Base-by-base conservation (phyloP, 169 alveolate genomes). In the Theileria annulata region DNA sequence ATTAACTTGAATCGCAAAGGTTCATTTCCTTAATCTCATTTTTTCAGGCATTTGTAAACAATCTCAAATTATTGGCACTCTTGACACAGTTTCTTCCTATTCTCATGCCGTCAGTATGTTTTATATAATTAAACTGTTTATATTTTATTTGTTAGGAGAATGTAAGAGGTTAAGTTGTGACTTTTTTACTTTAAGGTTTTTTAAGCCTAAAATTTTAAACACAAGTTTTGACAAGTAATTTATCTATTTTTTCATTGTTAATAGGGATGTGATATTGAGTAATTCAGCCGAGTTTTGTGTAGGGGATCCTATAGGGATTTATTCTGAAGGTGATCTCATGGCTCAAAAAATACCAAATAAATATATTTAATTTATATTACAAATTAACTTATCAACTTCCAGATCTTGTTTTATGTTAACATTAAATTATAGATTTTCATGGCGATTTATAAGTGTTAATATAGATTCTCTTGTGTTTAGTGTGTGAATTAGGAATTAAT, bases 121-220 rank as follows among this genome's bases (percentile, higher is more conserved):
- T 60, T 12, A 3, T 25, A 42, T 17, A 42, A 2, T 25, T 42
- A n/a, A 47, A 47, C 56, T 10, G 56, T 21, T 56, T 56, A 25
- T 25, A 56, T 13, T 4, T 1, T 21, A 6, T 10, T 30, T 15
- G 54, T 4, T 63, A 81, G 88, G 75, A 72, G 88, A 81, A 31
- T 81, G 88, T n/a, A 67, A 63, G 28, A 68, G 88, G 42, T 23
- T 27, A 15, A 66, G 68, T 42, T 81, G 88, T 64, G 88, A 81
- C 79, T 81, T 74, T 78, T 73, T 81, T 42, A 81, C 88, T 72
- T 73, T 79, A 27, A 28, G 75, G 62, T 63, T 70, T 70, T 28
- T 21, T 47, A 42, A 70, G 15, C 28, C 25, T 27, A 70, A 12
- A 3, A 59, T 13, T 51, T 13, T 12, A 2, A 64, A 64, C 78